Evolutionary conservation across 2,329 filamentous ascomycete genomes (phyloP).

Genomic region (Diplodia corticola): DNA sequence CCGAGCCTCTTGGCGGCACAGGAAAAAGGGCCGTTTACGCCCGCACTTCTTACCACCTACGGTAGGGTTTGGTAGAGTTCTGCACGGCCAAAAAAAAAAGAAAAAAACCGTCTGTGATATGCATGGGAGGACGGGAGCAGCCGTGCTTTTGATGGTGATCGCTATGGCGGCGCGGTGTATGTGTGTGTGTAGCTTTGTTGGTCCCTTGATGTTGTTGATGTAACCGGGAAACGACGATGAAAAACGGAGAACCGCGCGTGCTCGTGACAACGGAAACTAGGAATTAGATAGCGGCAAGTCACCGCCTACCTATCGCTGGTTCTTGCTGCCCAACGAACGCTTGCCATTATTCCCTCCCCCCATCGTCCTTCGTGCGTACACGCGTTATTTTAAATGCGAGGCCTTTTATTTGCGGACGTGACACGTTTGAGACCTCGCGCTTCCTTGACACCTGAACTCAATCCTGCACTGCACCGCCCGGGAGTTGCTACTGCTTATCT

Average conservation of each 20-base stretch:
- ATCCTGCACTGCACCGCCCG: too few species aligned
- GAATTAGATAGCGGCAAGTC: background rate
- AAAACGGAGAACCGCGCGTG: background rate
- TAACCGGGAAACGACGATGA: too few species aligned
- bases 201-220: too few species aligned
- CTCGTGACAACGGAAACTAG: background rate
- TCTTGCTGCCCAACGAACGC: background rate
- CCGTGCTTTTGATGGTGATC: background rate
- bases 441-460: background rate
- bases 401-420: background rate
- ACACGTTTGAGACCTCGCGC: background rate
- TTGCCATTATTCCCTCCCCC: background rate
- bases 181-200: too few species aligned
- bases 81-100: too few species aligned
- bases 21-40: background rate
- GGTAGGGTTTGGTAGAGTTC: too few species aligned
- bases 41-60: background rate
- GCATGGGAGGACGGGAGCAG: background rate
- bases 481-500: background rate
- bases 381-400: background rate
- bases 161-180: background rate
- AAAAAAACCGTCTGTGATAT: too few species aligned
- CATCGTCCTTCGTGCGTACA: background rate
- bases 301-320: too few species aligned
- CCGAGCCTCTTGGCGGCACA: background rate